Evolutionary conservation across 1,284 basidiomycete species (phyloP).

Genomic region (Cryptococcus sp.): DNA sequence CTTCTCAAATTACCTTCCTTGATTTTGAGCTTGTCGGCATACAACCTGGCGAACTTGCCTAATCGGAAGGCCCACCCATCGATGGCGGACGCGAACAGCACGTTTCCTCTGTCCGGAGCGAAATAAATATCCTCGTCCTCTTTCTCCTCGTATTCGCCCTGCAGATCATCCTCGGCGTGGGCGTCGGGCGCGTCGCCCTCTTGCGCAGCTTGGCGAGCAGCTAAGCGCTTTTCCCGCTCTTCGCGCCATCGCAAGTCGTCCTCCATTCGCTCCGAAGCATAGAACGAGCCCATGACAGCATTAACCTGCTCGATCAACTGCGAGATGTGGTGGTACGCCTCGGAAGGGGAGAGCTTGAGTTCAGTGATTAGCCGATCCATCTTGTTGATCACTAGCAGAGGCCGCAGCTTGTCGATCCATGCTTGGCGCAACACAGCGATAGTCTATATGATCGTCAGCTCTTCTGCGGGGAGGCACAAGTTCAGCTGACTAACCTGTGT

Average conservation of each 20-base stretch:
- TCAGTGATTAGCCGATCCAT: conserved; percentile 94
- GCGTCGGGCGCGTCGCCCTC: conserved; percentile 56
- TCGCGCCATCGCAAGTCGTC: conserved; percentile 93
- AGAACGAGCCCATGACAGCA: conserved; percentile 96
- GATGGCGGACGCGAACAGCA: conserved; percentile 93
- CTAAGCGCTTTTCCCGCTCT: conserved; percentile 78
- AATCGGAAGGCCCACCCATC: conserved; percentile 98
- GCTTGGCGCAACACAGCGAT: conserved; percentile 94
- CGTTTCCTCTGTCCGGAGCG: conserved; percentile 92
- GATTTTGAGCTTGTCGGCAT: conserved; percentile 87
- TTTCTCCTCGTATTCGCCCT: conserved; percentile 76
- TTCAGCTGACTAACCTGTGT: conserved; percentile 71
- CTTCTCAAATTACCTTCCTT: conserved; percentile 82
- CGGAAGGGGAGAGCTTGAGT: conserved; percentile 83
- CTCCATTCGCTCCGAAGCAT: conserved; percentile 94
- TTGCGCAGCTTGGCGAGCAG: conserved; percentile 60
- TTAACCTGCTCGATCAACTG: conserved; percentile 97
- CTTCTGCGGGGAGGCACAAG: not conserved
- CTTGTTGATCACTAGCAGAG: conserved; percentile 96
- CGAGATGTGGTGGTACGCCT: conserved; percentile 91
- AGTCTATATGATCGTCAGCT: conserved; percentile 61
- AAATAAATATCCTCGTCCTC: conserved; percentile 99
- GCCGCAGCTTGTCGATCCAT: conserved; percentile 84
- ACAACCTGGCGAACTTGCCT: conserved; percentile 89
- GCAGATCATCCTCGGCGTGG: conserved; percentile 41